Percentiles rank a stretch among this genome's conserved stretches.
Conservation (phyloP, 768 basidiomycete genomes). For the Lactarius akahatsu region DNA sequence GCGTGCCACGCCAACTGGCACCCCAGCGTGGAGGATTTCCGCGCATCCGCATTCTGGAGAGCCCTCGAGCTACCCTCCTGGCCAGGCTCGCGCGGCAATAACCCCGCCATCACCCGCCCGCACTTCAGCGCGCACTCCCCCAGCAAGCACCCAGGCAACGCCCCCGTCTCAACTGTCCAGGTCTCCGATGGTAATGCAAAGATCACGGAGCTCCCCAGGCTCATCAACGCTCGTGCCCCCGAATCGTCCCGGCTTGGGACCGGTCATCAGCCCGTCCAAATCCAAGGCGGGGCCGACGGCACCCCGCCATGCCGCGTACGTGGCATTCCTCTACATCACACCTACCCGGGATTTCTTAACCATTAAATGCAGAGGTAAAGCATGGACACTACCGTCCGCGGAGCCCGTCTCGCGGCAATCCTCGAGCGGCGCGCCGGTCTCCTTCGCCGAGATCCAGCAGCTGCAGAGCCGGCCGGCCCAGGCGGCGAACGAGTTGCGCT, state of each 20-base stretch:
- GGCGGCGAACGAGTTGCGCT: conserved; percentile 52
- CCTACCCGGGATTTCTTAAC: background rate
- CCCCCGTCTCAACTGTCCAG: background rate
- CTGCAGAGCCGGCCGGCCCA: conserved; percentile 60
- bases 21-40: conserved; percentile 2
- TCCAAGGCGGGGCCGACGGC: conserved; percentile 33
- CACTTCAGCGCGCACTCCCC: background rate
- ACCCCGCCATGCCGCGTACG: conserved; percentile 53
- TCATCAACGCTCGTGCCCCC: background rate
- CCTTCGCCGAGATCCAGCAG: conserved; percentile 84
- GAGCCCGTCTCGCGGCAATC: conserved; percentile 44
- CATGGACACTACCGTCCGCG: conserved; percentile 63
- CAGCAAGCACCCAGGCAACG: background rate
- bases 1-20: background rate
- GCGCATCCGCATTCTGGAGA: background rate
- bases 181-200: background rate
- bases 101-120: background rate
- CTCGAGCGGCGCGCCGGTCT: conserved; percentile 40
- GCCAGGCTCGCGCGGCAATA: background rate
- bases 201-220: conserved; percentile 6
- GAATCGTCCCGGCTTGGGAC: conserved; percentile 49
- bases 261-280: conserved; percentile 55
- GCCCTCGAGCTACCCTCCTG: background rate
- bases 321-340: conserved; percentile 20
- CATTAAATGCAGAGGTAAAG: conserved; percentile 42